Evolutionary conservation across 2,329 filamentous ascomycete genomes (phyloP).

Genomic region (Fusarium sp.): DNA sequence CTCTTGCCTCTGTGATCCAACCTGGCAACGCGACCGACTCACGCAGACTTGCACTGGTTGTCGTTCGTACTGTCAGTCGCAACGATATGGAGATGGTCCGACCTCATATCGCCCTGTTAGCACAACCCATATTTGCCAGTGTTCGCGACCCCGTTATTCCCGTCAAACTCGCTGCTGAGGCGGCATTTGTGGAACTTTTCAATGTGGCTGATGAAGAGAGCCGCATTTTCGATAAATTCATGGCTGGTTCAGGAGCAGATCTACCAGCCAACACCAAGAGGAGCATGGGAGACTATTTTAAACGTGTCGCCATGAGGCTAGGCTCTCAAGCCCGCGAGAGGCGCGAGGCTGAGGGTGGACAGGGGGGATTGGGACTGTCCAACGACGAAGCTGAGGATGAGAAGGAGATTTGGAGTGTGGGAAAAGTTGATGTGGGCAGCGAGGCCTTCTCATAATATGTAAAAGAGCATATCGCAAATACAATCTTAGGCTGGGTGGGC

Average conservation of each 20-base stretch:
- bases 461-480: neutral
- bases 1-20: constrained; percentile 77
- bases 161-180: constrained; percentile 93
- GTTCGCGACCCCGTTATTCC: constrained; percentile 94
- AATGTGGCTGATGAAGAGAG: constrained; percentile 87
- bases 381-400: constrained; percentile 96
- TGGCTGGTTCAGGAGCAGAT: constrained; percentile 72
- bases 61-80: constrained; percentile 85
- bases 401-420: constrained; percentile 94
- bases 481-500: neutral
- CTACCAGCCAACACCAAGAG: constrained; percentile 79
- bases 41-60: constrained; percentile 85
- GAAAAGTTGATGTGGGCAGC: constrained; percentile 73
- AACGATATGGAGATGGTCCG: constrained; percentile 81
- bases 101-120: constrained; percentile 82
- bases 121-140: constrained; percentile 84
- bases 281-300: constrained; percentile 97
- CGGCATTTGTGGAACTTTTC: constrained; percentile 91
- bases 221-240: constrained; percentile 90
- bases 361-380: constrained; percentile 83
- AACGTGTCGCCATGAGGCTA: constrained; percentile 84
- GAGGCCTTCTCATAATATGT: constrained; percentile 34
- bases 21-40: constrained; percentile 84
- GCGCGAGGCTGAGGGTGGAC: constrained; percentile 89
- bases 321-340: constrained; percentile 90